Percentiles rank a stretch among this genome's conserved stretches.
Evolutionary conservation across 805 yeast species (phyloP).

Genomic region (Kuraishia hungarica): DNA sequence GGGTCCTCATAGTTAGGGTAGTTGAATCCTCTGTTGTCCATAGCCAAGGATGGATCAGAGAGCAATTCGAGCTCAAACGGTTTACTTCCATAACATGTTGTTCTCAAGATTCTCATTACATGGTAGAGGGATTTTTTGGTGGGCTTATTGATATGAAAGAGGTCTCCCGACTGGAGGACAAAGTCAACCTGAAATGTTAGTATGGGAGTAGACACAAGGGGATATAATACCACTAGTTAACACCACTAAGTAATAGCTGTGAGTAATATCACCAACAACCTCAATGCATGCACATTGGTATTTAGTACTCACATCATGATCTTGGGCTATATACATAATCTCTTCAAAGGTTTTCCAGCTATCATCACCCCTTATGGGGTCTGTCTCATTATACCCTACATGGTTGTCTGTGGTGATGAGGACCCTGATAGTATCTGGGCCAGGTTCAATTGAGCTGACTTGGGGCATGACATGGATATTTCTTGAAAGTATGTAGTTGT

Average conservation of each 20-base stretch:
- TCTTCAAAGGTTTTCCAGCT: conserved; percentile 85
- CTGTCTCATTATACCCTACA: conserved; percentile 87
- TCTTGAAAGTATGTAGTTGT: too few species aligned
- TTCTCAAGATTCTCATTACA: conserved; percentile 63
- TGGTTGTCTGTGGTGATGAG: conserved; percentile 92
- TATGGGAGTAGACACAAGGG: not conserved
- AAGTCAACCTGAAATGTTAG: conserved; percentile 43
- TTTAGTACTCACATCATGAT: conserved; percentile 41
- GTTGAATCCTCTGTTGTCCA: conserved; percentile 52
- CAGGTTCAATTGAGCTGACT: conserved; percentile 33
- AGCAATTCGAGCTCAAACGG: conserved; percentile 81
- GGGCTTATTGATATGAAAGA: conserved; percentile 88
- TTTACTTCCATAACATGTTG: conserved; percentile 72
- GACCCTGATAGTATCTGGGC: conserved; percentile 64
- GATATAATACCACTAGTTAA: too few species aligned
- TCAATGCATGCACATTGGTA: too few species aligned
- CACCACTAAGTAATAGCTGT: too few species aligned
- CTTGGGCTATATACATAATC: conserved; percentile 61
- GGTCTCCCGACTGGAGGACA: conserved; percentile 87
- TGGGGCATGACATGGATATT: conserved; percentile 23
- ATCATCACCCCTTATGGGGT: conserved; percentile 86
- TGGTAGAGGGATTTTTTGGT: conserved; percentile 78
- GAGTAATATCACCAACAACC: too few species aligned
- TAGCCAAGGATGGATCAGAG: conserved; percentile 63
- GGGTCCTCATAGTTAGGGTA: conserved; percentile 86